These are phyloP conservation scores for Phytopythium montanum DNA, from an alignment of 352 stramenopile genomes.

Conservation along the genomic window DNA sequence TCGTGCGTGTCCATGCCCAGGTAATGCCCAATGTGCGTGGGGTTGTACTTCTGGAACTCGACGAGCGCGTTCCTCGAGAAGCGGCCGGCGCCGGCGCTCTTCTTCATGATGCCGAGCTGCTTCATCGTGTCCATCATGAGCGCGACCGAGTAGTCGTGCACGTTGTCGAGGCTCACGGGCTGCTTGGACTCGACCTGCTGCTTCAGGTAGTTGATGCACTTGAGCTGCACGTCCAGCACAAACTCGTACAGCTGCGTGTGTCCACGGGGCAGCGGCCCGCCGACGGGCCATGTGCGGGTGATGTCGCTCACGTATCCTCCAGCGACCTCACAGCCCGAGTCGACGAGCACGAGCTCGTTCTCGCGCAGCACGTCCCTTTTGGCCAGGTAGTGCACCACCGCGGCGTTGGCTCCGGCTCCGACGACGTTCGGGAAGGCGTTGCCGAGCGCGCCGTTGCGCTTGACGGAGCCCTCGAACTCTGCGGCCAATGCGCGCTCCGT, in stretches of 20 bases:
- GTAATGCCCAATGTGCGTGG: slow-evolving; percentile 85
- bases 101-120: slow-evolving; percentile 55
- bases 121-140: slow-evolving; percentile 69
- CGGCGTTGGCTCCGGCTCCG: slow-evolving; percentile 66
- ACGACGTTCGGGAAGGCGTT: slow-evolving; percentile 86
- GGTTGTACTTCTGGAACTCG: slow-evolving; percentile 82
- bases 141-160: slow-evolving; percentile 71
- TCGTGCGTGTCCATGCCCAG: slow-evolving; percentile 84
- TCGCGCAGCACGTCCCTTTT: slow-evolving; percentile 58
- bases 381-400: slow-evolving; percentile 79
- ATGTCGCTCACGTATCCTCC: slow-evolving; percentile 82
- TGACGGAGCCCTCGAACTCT: slow-evolving; percentile 66
- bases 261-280: slow-evolving; percentile 34
- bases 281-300: slow-evolving; percentile 74
- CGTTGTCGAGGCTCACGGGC: slow-evolving; percentile 59
- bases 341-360: slow-evolving; percentile 81
- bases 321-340: slow-evolving; percentile 77
- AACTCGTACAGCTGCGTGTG: slow-evolving; percentile 72
- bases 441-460: slow-evolving; percentile 71
- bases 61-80: slow-evolving; percentile 30
- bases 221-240: slow-evolving; percentile 74
- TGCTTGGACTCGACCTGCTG: slow-evolving; percentile 40
- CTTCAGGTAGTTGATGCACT: slow-evolving; percentile 53
- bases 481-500: slow-evolving; percentile 68
- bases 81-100: slow-evolving; percentile 16